phyloP scores from a whole-genome alignment of 2,329 filamentous ascomycete genomes.

The Hymenoscyphus scutula region DNA sequence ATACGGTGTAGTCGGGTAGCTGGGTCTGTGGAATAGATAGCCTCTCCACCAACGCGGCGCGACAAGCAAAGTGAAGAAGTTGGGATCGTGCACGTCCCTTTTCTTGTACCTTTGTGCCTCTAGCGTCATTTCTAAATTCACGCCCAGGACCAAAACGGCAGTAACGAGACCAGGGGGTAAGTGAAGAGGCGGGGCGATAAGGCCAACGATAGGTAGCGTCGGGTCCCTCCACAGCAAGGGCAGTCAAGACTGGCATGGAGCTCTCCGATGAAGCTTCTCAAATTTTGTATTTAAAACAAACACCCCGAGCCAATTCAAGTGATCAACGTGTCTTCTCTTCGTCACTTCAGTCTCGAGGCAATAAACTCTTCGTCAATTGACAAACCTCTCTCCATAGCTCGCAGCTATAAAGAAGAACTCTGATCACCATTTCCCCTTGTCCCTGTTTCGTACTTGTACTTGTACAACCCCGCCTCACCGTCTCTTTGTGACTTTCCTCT shows the following conservation, averaged over 20 bases:
- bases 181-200: background rate
- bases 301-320: background rate
- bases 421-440: background rate
- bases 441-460: background rate
- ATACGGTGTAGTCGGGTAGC: conserved; percentile 6
- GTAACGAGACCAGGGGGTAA: too few relatives aligned
- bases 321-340: background rate
- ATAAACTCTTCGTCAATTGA: background rate
- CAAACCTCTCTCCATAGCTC: background rate
- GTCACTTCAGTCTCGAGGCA: background rate
- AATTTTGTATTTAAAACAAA: background rate
- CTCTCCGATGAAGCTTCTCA: background rate
- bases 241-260: background rate
- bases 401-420: background rate
- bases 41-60: background rate
- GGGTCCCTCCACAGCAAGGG: background rate
- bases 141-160: background rate
- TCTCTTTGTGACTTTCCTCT: conserved; percentile 9
- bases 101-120: background rate
- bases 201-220: background rate
- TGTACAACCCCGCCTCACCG: conserved; percentile 1
- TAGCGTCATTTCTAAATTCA: background rate
- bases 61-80: conserved; percentile 1
- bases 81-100: background rate
- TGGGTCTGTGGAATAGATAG: background rate